A percentile compares a stretch with the other conserved stretches of the same genome.
These are phyloP conservation scores for Amanita rubescens DNA, from an alignment of 768 basidiomycete species.

Conservation along the genomic window DNA sequence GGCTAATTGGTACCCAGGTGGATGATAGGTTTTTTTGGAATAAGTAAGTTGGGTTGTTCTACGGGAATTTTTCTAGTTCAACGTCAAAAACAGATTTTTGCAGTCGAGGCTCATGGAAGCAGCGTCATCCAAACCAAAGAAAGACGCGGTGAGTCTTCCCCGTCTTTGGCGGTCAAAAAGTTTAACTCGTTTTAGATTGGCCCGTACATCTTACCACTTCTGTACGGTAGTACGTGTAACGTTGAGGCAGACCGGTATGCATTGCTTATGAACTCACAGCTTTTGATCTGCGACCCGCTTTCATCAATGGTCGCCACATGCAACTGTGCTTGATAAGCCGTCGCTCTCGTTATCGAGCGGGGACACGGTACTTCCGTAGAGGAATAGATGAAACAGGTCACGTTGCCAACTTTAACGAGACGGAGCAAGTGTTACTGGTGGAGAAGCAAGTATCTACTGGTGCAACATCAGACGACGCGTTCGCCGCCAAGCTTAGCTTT, in stretches of 20 bases:
- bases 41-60: conserved; percentile 51
- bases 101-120: conserved; percentile 33
- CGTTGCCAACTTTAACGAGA: conserved; percentile 97
- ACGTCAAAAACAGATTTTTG: conserved; percentile 25
- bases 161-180: not conserved
- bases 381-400: conserved; percentile 87
- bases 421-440: conserved; percentile 86
- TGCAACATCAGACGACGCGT: conserved; percentile 34
- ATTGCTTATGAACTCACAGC: conserved; percentile 37
- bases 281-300: conserved; percentile 72
- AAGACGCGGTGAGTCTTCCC: conserved; percentile 48
- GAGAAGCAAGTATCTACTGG: conserved; percentile 45
- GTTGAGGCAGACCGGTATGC: conserved; percentile 1
- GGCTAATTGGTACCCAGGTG: conserved; percentile 37
- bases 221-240: conserved; percentile 82
- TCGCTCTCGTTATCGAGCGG: conserved; percentile 89
- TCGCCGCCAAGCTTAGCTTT: conserved; percentile 66
- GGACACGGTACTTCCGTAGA: conserved; percentile 94
- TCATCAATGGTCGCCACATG: conserved; percentile 72
- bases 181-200: conserved; percentile 50
- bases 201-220: conserved; percentile 83
- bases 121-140: conserved; percentile 38
- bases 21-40: conserved; percentile 99
- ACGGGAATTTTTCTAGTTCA: conserved; percentile 47
- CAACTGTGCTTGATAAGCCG: conserved; percentile 87